These are phyloP conservation scores for Lepidium sativum DNA, from an alignment of 345 rosid species.

Conservation along the genomic window DNA sequence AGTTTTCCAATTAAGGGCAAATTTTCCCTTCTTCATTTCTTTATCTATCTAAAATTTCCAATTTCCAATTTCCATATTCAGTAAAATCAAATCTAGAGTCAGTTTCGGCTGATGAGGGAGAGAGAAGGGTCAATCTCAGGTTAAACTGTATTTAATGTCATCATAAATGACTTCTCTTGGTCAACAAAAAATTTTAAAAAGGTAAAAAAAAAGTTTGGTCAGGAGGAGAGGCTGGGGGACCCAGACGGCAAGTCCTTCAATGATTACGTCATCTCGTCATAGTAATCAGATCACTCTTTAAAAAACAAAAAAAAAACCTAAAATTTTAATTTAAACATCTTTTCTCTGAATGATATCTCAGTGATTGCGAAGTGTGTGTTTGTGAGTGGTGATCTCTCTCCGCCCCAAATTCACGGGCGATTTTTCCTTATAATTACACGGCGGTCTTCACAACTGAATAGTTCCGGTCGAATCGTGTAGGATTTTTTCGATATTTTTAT, in stretches of 20 bases:
- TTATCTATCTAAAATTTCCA: not conserved
- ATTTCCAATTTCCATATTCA: not conserved
- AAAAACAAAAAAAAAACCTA: not conserved
- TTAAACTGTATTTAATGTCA: not conserved
- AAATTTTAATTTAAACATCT: not conserved
- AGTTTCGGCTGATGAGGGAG: constrained; percentile 4
- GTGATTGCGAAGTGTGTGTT: constrained; percentile 15
- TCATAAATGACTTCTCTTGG: not conserved
- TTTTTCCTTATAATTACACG: not conserved
- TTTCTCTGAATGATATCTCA: not conserved
- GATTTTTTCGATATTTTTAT: not conserved
- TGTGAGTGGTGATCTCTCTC: not conserved
- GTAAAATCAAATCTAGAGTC: constrained; percentile 12
- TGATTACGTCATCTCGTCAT: constrained; percentile 25
- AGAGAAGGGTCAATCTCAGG: constrained; percentile 2
- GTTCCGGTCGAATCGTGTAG: not conserved
- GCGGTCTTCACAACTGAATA: not conserved
- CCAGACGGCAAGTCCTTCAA: constrained; percentile 15
- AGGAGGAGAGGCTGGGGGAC: constrained; percentile 10
- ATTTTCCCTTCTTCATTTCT: not conserved
- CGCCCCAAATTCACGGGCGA: constrained; percentile 1
- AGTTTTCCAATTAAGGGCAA: not conserved
- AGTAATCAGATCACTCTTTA: not conserved
- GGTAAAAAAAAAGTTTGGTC: constrained; percentile 1
- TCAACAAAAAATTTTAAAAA: not conserved